phyloP scores from a whole-genome alignment of 1,284 basidiomycete genomes.

The Athelia psychrophila region DNA sequence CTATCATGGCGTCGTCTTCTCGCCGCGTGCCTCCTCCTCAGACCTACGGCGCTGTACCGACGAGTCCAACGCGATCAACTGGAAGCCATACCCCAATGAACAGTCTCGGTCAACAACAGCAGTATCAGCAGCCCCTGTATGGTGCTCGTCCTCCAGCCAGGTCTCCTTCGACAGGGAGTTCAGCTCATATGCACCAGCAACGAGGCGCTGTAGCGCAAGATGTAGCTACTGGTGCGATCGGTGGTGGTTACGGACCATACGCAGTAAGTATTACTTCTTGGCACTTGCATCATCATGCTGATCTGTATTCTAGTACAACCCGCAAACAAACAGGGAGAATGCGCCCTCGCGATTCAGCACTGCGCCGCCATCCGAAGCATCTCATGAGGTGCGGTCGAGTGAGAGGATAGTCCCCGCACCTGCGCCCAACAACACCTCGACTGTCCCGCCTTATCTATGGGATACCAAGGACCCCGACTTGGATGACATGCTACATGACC shows the following conservation, averaged over 20 bases:
- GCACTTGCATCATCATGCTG: background rate
- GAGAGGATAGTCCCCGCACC: background rate
- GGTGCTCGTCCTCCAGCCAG: conserved; percentile 24
- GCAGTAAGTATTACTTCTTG: conserved; percentile 48
- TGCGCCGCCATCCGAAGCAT: conserved; percentile 50
- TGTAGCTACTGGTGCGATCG: conserved; percentile 71
- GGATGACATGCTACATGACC: conserved; percentile 76
- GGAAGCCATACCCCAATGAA: conserved; percentile 21
- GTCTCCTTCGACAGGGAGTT: conserved; percentile 24
- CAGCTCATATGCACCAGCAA: conserved; percentile 30
- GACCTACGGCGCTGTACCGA: conserved; percentile 47
- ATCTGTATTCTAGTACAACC: conserved; percentile 61
- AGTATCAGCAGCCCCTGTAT: conserved; percentile 15
- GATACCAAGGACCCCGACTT: conserved; percentile 71
- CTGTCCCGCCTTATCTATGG: conserved; percentile 67
- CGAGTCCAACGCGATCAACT: conserved; percentile 34
- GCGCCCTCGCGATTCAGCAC: conserved; percentile 57
- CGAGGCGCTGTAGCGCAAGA: conserved; percentile 61
- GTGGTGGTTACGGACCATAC: conserved; percentile 76
- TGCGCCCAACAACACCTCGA: conserved; percentile 27
- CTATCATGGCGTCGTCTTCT: conserved; percentile 32
- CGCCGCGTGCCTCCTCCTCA: conserved; percentile 34
- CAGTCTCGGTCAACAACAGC: background rate
- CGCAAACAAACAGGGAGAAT: conserved; percentile 43
- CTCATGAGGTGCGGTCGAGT: conserved; percentile 13